Conservation (phyloP, 108 stramenopile genomes). For the Nitzschia putrida region DNA sequence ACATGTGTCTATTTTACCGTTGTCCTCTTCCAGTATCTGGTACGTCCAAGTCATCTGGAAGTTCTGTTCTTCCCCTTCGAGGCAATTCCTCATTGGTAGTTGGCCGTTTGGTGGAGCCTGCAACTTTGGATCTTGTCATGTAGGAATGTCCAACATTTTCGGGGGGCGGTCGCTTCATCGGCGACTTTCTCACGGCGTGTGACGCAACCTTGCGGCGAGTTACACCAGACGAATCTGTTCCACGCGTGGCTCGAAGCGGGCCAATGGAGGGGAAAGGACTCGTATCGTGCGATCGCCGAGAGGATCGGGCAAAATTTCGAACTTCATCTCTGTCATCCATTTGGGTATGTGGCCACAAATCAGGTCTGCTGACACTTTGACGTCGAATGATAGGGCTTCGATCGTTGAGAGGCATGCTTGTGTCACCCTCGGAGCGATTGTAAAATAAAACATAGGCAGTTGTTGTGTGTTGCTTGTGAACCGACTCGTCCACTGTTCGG, state of each 20-base stretch:
- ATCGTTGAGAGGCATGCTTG: slow-evolving; percentile 37
- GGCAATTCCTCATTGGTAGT: background rate
- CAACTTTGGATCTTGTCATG: background rate
- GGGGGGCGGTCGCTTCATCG: background rate
- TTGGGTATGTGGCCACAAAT: slow-evolving; percentile 87
- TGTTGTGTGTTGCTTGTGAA: slow-evolving; percentile 34
- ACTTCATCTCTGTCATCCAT: slow-evolving; percentile 45
- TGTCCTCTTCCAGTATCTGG: background rate
- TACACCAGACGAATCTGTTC: background rate
- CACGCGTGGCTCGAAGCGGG: background rate
- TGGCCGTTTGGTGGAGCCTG: background rate
- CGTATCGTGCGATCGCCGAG: slow-evolving; percentile 1
- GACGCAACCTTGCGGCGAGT: background rate
- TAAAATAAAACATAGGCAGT: slow-evolving; percentile 79
- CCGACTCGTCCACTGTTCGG: slow-evolving; percentile 39
- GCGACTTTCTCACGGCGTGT: background rate
- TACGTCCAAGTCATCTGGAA: background rate
- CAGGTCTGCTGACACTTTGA: slow-evolving; percentile 72
- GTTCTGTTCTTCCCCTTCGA: background rate
- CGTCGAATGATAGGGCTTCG: slow-evolving; percentile 61
- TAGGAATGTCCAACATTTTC: background rate
- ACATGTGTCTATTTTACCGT: background rate
- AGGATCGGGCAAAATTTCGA: slow-evolving; percentile 40
- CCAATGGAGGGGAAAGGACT: background rate
- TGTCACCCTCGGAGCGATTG: slow-evolving; percentile 62